These are phyloP conservation scores for Blumeria hordei DNA, from an alignment of 2,329 filamentous ascomycete species.

Conservation along the genomic window DNA sequence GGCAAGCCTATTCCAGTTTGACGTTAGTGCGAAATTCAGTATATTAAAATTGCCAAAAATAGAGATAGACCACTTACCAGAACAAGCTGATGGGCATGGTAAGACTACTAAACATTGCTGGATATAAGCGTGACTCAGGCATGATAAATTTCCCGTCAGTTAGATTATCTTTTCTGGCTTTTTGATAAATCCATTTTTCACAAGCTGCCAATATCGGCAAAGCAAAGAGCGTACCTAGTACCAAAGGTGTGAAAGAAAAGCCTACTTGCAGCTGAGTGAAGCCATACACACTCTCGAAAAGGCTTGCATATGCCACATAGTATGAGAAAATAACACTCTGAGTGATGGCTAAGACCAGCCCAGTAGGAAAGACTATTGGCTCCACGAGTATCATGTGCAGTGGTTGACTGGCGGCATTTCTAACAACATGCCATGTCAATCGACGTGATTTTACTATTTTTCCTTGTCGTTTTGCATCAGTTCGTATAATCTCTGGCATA, in stretches of 20 bases:
- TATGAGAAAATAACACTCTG: slow-evolving; percentile 5
- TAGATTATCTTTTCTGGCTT: slow-evolving; percentile 2
- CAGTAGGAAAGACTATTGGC: slow-evolving; percentile 4
- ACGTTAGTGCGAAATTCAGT: neutral
- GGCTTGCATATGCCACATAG: slow-evolving; percentile 4
- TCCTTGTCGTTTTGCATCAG: neutral
- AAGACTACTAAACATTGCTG: slow-evolving; percentile 4
- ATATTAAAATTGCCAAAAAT: neutral
- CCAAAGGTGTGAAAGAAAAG: slow-evolving; percentile 4
- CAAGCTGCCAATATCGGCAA: slow-evolving; percentile 3
- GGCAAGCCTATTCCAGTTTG: slow-evolving; percentile 2
- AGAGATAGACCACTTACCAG: neutral
- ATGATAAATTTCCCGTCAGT: slow-evolving; percentile 1
- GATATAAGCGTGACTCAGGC: slow-evolving; percentile 5
- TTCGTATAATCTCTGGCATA: slow-evolving; percentile 1
- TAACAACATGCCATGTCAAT: neutral
- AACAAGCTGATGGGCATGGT: slow-evolving; percentile 4
- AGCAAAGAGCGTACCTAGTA: slow-evolving; percentile 2
- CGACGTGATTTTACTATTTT: neutral
- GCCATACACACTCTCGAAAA: slow-evolving; percentile 4
- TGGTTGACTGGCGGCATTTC: slow-evolving; percentile 2
- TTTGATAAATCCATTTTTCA: slow-evolving; percentile 4
- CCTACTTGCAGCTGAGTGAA: slow-evolving; percentile 5
- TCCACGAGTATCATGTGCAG: slow-evolving; percentile 5
- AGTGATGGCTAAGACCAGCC: slow-evolving; percentile 3